Base-by-base conservation (phyloP, 805 yeast genomes). In the Kodamaea nitidulidarum region DNA sequence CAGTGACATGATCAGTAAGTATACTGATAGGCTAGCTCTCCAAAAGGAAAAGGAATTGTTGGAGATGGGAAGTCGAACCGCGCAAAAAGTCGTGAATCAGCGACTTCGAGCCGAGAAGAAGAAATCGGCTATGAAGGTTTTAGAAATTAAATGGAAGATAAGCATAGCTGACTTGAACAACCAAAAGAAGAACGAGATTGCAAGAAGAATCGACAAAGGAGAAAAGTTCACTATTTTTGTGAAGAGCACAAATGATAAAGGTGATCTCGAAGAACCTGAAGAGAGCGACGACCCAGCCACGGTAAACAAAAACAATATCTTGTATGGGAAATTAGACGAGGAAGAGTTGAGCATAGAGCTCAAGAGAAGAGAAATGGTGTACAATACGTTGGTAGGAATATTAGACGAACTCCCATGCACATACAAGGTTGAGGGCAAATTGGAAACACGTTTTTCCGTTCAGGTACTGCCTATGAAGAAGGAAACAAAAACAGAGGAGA, bases 101-200 rank as follows among this genome's bases (percentile, higher is more conserved):
- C 48, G 65, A 22, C 54, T 55, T 15, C 58, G 53, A 32, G 58
- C 60, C 1, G 68, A 64, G 34, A 57, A 55, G 53, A 68, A 65
- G 46, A 64, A 62, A 40, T 56, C 65, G 0, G 65, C 67, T 22
- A 44, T 66, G n/a, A 78, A 78, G 46, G 58, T 68, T 22, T 57
- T 79, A 24, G 70, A 70, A 31, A 54, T 79, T 3, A 68, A 78
- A 8, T 79, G 84, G 84, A 70, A 72, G 34, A 78, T 78, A 15
- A 70, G 72, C n/a, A 55, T 60, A 24, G 68, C 71, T 30, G 84
- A 79, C 54, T 58, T 79, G 41, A 54, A 51, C 18, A 68, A 71
- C 27, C 84, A 79, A 43, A 79, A 79, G 50, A 59, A 61, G 10
- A 64, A 66, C 39, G 84, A 79, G 48, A 71, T 79, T 12, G 50